A percentile compares a stretch with the other conserved stretches of the same genome.
Evolutionary conservation across 352 stramenopile genomes (phyloP).

Genomic region (Thraustotheca clavata): DNA sequence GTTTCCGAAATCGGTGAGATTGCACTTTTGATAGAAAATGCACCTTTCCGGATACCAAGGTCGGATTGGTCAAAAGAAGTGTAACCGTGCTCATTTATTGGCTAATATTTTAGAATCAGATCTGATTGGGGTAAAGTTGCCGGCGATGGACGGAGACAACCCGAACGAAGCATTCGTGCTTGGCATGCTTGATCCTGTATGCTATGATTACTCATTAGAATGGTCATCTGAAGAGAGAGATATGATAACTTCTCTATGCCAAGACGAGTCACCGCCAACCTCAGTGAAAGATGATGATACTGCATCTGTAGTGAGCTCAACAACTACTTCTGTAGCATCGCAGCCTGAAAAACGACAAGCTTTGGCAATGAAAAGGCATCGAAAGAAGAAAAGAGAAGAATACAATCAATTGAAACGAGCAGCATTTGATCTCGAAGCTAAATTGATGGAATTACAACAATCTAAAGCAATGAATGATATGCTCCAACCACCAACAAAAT

Average conservation of each 20-base stretch:
- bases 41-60: too few relatives aligned
- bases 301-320: not conserved
- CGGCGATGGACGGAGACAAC: not conserved
- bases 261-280: not conserved
- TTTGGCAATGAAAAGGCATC: not conserved
- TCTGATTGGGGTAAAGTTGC: not conserved
- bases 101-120: too few relatives aligned
- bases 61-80: not conserved
- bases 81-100: too few relatives aligned
- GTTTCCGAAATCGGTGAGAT: too few relatives aligned
- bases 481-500: not conserved
- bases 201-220: not conserved
- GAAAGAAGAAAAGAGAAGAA: not conserved
- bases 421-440: conserved; percentile 1
- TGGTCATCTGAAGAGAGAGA: not conserved
- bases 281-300: not conserved
- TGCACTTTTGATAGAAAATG: too few relatives aligned
- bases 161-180: conserved; percentile 2
- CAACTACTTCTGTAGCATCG: not conserved
- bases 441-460: not conserved
- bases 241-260: not conserved
- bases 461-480: not conserved
- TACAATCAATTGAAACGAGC: conserved; percentile 1
- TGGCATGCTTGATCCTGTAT: not conserved
- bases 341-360: not conserved